Conservation (phyloP, 2,329 filamentous ascomycete genomes). For the Ceratocystis cubensis region DNA sequence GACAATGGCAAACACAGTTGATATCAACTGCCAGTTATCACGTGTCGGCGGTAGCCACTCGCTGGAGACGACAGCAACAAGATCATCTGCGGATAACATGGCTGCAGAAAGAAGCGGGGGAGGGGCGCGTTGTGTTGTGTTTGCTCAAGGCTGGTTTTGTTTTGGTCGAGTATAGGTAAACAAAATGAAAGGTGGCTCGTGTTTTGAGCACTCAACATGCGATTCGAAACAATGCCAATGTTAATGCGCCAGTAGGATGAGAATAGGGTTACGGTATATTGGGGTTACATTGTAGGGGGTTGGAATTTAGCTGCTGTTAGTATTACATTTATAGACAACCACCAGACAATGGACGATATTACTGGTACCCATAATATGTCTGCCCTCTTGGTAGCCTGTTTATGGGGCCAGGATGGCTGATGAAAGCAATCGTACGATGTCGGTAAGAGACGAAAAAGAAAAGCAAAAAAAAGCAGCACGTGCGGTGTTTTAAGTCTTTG, state of each 20-base stretch:
- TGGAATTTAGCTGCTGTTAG: background rate
- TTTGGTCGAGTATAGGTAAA: background rate
- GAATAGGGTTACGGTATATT: background rate
- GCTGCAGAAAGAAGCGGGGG: background rate
- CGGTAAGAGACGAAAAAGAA: background rate
- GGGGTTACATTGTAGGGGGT: background rate
- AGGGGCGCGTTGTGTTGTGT: background rate
- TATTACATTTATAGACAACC: background rate
- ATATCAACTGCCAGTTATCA: constrained; percentile 44
- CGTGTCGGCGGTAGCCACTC: constrained; percentile 44
- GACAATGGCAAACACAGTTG: constrained; percentile 40
- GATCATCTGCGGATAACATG: background rate
- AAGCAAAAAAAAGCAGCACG: background rate
- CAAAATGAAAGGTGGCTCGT: background rate
- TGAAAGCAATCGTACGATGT: background rate
- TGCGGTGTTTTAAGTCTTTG: background rate
- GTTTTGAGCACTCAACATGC: background rate
- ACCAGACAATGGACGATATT: background rate
- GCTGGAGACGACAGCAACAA: background rate
- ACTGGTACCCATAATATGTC: background rate
- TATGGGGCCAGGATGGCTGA: background rate
- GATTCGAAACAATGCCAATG: no score
- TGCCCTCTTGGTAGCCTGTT: background rate
- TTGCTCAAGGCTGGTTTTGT: background rate
- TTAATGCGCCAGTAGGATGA: no score